Evolutionary conservation across 225 moss, liverwort and hornwort genomes (phyloP), one percentile per base, ranked within the genome.

Genomic region (Thuidium tamariscinum): DNA sequence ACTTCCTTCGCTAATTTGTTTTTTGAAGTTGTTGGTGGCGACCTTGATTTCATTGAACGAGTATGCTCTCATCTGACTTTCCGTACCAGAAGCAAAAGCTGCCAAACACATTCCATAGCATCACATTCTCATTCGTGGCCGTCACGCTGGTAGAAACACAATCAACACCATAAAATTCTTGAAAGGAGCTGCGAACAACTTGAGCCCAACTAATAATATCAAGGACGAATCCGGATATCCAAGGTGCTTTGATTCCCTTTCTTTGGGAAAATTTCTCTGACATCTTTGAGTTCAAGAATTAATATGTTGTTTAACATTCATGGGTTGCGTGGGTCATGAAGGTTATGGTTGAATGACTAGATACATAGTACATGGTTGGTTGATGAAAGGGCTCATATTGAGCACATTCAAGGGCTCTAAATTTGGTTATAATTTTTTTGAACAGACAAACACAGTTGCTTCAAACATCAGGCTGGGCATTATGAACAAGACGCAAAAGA

Each of bases 1-100:
- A 84, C 88, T 85, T 63, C 89, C 90, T 74, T 88, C 89, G 42
- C 88, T 52, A 21, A 92, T 90, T 84, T 87, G 81, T 37, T 62
- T 41, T 44, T 82, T 80, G 63, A 92, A 93, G 48, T 88, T 74
- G 14, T 88, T 73, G 32, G 93, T 93, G 63, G 86, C 84, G 11
- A 76, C 64, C 80, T 82, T 84, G 5, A 92, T 84, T 62, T 91
- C 90, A 54, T 66, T 87, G 46, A 90, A 87, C 9, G 82, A 86
- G 62, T 87, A 89, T 41, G 88, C 88, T 84, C 82, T 84, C 74
- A 82, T 77, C 71, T 88, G 86, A 34, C 11, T 65, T 79, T 84
- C 87, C 36, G 79, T 46, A 46, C 79, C 72, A 22, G 74, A 85
- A 52, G 82, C 63, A 84, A 81, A 81, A 81, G 64, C 91, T 89